Evolutionary conservation across 2,329 filamentous ascomycete species (phyloP), one percentile per base, ranked within the genome.

Genomic region (Fusarium oxysporum): DNA sequence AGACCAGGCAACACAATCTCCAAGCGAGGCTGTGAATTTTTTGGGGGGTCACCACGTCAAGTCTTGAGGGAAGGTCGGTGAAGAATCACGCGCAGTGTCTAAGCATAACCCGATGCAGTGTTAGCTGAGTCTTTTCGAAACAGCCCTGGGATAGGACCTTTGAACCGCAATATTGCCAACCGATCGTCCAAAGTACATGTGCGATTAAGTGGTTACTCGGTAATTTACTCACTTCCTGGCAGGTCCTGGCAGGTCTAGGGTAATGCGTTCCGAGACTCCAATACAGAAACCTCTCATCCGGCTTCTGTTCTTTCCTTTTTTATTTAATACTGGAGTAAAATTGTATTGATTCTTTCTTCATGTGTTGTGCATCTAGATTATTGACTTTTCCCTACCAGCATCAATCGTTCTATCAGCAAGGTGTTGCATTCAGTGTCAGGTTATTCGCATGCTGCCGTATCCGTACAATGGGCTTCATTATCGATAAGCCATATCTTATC

Each of bases 11-110:
- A 21, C 7, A 21, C 11, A 19, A 10, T 4, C 11, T 23, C 21
- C 2, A 1, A 16, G 11, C 21, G 1, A 23, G 8, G 30, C 13
- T 0, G 1, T 19, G 1, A 19, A 19, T 51, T 6, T 9, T 11
- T 4, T 4, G 8, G 14, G 2, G 30, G 14, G 4, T 33, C 5
- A 5, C 28, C 1, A 6, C 6, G 13, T 16, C 33, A 8, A 33
- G 33, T 8, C 33, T 33, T 8, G 5, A 16, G 13, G 33, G 14
- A 14, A 5, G 14, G 30, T 50, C 16, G 47, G 30, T 33, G 30
- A 33, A 33, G 33, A 13, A 5, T 6, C 33, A 16, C 13, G 14
- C 3, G 14, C 32, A 32, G 3, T 32, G 14, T 17, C 7, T 1
- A 9, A 23, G 6, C 30, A 50, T 19, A 11, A 9, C 17, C 21